Conservation (phyloP, 2,329 filamentous ascomycete species). For the Alternaria metachromatica region DNA sequence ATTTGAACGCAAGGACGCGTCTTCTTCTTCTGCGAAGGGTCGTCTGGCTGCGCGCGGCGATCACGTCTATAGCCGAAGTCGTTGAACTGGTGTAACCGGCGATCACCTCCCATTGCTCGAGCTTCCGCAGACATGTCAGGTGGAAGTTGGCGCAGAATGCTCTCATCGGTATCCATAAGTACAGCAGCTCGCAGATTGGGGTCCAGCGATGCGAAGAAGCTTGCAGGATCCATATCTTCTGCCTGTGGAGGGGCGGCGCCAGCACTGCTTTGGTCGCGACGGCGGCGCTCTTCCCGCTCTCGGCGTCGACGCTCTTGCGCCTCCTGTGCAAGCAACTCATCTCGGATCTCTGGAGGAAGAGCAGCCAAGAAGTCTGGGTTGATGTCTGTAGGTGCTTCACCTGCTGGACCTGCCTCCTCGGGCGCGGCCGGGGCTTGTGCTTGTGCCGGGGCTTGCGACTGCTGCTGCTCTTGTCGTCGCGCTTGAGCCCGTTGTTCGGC, state of each 20-base stretch:
- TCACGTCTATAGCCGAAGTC: constrained; percentile 43
- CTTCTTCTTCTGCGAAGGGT: constrained; percentile 67
- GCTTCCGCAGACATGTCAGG: constrained; percentile 87
- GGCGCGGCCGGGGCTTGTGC: constrained; percentile 16
- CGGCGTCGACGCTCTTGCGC: constrained; percentile 85
- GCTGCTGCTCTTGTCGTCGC: constrained; percentile 53
- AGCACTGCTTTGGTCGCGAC: constrained; percentile 64
- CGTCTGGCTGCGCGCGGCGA: constrained; percentile 52
- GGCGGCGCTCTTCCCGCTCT: constrained; percentile 80
- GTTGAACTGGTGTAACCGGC: constrained; percentile 62
- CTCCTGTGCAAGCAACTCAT: constrained; percentile 91
- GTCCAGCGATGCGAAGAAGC: constrained; percentile 89
- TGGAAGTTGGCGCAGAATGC: constrained; percentile 82
- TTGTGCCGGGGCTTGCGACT: constrained; percentile 49
- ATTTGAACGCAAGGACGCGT: constrained; percentile 86
- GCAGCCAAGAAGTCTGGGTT: constrained; percentile 94
- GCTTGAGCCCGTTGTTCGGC: constrained; percentile 32
- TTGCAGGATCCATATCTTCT: constrained; percentile 89
- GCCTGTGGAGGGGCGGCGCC: constrained; percentile 46
- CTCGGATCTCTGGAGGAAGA: constrained; percentile 84
- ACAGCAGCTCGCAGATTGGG: constrained; percentile 84
- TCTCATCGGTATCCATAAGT: constrained; percentile 88
- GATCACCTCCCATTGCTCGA: constrained; percentile 68
- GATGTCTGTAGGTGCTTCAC: constrained; percentile 81
- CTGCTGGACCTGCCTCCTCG: constrained; percentile 51